Evolutionary conservation across 2,329 filamentous ascomycete genomes (phyloP), one percentile per base, ranked within the genome.

Genomic region (Aspergillus caelatus): DNA sequence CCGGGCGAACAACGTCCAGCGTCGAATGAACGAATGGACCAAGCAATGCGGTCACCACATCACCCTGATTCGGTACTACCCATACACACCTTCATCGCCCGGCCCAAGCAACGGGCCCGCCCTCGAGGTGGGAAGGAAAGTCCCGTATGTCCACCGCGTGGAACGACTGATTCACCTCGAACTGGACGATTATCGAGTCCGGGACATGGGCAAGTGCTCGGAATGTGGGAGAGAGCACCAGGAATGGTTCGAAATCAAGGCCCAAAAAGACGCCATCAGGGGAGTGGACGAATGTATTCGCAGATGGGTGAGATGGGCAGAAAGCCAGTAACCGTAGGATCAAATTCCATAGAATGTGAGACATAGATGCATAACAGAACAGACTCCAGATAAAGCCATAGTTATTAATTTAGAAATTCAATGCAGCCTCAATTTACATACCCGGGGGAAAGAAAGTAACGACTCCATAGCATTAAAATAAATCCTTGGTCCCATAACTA

Each of bases 181-280:
- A 79, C 84, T 98, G n/a, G 84, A 83, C 6, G 83, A 83, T 46
- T 79, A 83, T 69, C 80, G 77, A 77, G 88, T 80, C 63, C 88
- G 84, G 80, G 84, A 70, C 78, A 80, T 61, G 79, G 88, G 76
- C 21, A 86, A 86, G 58, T 99, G 95, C 72, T 83, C 83, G 5
- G 85, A 88, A 1, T 99, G 95, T 74, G 93, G 93, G 2, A 89
- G 89, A 72, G 89, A 93, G 71, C 95, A 99, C 77, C 84, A 90
- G 58, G 95, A 99, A 80, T 99, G 94, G 94, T 99, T 99, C 75
- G 91, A 96, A 79, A 89, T 97, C 1, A 88, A 92, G 65, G 91
- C 92, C 0, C 89, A 83, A 26, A 86, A 89, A 67, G 84, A 89
- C 32, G 91, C 89, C 0, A 84, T 98, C 3, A 86, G 84, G 64